Base-by-base conservation (phyloP, 192 early-diverging fungal species). In the Gaertneriomyces semiglobifer region DNA sequence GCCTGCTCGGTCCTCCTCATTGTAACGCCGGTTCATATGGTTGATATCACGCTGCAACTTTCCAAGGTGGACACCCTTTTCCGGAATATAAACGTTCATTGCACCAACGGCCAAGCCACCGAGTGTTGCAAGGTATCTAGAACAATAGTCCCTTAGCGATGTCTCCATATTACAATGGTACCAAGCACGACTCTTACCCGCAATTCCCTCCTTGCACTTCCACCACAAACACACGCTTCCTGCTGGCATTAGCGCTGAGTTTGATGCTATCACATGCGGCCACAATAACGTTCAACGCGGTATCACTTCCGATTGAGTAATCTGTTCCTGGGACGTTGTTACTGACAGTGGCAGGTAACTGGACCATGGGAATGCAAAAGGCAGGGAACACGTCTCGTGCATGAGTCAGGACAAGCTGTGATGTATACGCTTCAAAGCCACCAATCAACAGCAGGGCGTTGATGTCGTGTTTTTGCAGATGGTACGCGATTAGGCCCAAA, bases 261-360 rank as follows among this genome's bases (percentile, higher is more conserved):
- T 93, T 92, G 79, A 98, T 90, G 44, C 88, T 82, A 74, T 98
- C 96, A 62, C 92, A 91, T 7, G 90, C 79, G 20, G 85, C 84
- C 60, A 96, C 92, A 80, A 96, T 96, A 45, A 88, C 90, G 81
- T 98, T 98, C 52, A 96, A 73, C 18, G 91, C 90, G 40, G 96
- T 98, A 65, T 98, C 96, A n/a, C 87, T 82, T 12, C 96, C 96
- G 63, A 98, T 78, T 55, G 92, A 93, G 71, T 83, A 93, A 72
- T 98, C 94, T 0, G 96, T 96, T 11, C 94, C 96, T 4, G 96
- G 96, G 9, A 98, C 94, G 70, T 98, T 98, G 80, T 98, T 98
- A 41, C 90, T 92, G 61, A 98, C 88, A 0, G 96, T 98, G 10
- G 96, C 96, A 6, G 96, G 96, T 7, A 98, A 78, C 59, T 91